Evolutionary conservation across 768 basidiomycete genomes (phyloP), one percentile per base, ranked within the genome.

Genomic region (Lentinula lateritia): DNA sequence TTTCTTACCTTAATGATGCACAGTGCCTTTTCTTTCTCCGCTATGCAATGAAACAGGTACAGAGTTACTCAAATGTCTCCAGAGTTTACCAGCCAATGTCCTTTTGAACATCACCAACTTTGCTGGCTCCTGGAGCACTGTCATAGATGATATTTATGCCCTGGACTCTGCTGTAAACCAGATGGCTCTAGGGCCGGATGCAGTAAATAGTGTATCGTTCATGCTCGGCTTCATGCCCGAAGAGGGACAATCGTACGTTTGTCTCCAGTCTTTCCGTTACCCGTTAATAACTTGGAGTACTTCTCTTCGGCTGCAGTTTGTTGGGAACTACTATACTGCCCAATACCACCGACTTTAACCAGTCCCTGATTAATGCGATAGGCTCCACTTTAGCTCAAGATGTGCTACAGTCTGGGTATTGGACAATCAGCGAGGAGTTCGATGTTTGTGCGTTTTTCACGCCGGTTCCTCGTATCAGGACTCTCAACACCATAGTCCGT

Each of bases 191-290:
- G 64, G 64, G 3, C 60, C 60, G 12, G 50, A 53, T 10, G 66
- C 59, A 3, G 52, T 66, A 4, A 66, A 66, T 43, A 65, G 64
- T 41, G 66, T 66, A 57, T 23, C 64, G 1, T 65, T 52, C 39
- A 61, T 66, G 57, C 60, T 62, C 39, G 66, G 66, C 1, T 65
- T 65, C 55, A 65, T 66, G 66, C 66, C 66, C 6, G 66, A 66
- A 13, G 66, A 66, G 50, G 66, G 62, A 16, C 64, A 66, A 18
- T 66, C 66, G 66, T 66, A 41, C 36, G 66, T 61, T 56, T 34
- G n/a, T 42, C 36, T 10, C 15, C 28, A 5, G 6, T 23, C 12
- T 6, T 28, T 28, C n/a, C 32, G 16, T 50, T 32, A 7, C 43
- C 15, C 18, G 48, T 6, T 10, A 18, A 18, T 18, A 18, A 28